Base-by-base conservation (phyloP, 2,329 filamentous ascomycete genomes). In the Meredithiella fracta region DNA sequence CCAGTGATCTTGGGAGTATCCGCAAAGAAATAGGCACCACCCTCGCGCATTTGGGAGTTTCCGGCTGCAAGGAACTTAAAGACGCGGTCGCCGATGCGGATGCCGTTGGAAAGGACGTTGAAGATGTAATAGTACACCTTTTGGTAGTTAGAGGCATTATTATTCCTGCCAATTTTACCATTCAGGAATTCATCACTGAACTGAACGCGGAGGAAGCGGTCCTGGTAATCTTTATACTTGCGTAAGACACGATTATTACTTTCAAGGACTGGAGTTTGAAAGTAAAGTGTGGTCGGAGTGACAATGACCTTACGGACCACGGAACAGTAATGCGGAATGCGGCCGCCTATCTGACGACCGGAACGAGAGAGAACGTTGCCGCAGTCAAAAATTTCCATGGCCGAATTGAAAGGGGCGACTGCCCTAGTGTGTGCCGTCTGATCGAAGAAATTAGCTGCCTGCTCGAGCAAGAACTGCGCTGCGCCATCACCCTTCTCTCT, bases 1-100 rank as follows among this genome's bases (percentile, higher is more conserved):
- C 87, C 87, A 1, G 79, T 83, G 6, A 86, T 65, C 55, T 79
- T 72, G 0, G 78, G 71, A 0, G 79, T 80, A 0, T 85, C 78
- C 3, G 86, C 84, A 66, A 97, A 97, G 68, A 98, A 96, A 64
- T 92, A 97, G 0, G 87, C 90, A 0, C 90, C 86, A 62, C 91
- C 82, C 64, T 97, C 90, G 53, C 91, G 80, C 59, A 98, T 86
- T 63, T 98, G 92, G 0, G 92, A 96, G 66, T 92, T 97, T 0
- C 92, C 91, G 69, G 90, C 96, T 0, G 91, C 92, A 25, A 98
- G 77, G 61, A 97, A 97, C 62, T 91, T 78, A 66, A 89, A 98
- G 58, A 80, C 79, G 6, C 87, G 82, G 60, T 83, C 85, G 3
- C 87, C 92, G 52, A 98, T 82, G 0, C 73, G 73, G 61, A 98